Evolutionary conservation across 2,329 filamentous ascomycete species (phyloP), one percentile per base, ranked within the genome.

Genomic region (Cryphonectria japonica): DNA sequence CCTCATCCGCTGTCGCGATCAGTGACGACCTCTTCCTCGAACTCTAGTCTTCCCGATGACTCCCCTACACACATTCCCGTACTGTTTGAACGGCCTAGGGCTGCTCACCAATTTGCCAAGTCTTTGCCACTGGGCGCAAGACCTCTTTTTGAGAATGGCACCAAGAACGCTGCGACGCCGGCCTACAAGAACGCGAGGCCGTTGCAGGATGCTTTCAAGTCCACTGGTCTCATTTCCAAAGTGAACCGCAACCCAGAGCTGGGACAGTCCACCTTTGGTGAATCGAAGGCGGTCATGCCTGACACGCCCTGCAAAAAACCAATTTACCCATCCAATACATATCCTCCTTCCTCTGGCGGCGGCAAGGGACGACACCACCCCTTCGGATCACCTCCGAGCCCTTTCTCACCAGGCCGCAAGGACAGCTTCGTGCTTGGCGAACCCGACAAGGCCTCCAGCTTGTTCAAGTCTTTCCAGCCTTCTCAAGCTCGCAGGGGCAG

Each of bases 271-370:
- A 77, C 81, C 83, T 74, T 75, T 68, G 80, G 83, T 52, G 84
- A 83, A 34, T 82, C 82, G 39, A 87, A 86, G 80, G 90, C 91
- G 78, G 87, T 88, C 41, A 95, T 97, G 85, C 95, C 96, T 0
- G 96, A 98, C 78, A 99, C 96, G 1, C 96, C 96, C 0, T 98
- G 96, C 82, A 99, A 98, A 84, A 94, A 96, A 78, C 91, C 92
- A 68, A 84, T 86, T 5, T 91, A 89, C 75, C 83, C 91, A 70
- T 89, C 95, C 82, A 86, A 92, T 76, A 89, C 92, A 67, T 88
- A 88, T 80, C 89, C 90, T 0, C 87, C 86, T 1, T 84, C 84
- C 0, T 83, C 84, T 16, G 89, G 89, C 67, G 91, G 87, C 75
- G 84, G 81, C 78, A 87, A 87, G 64, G 84, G 89, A 78, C 85